phyloP scores from a whole-genome alignment of 805 yeast species.

The Metschnikowia kunwiensis region DNA sequence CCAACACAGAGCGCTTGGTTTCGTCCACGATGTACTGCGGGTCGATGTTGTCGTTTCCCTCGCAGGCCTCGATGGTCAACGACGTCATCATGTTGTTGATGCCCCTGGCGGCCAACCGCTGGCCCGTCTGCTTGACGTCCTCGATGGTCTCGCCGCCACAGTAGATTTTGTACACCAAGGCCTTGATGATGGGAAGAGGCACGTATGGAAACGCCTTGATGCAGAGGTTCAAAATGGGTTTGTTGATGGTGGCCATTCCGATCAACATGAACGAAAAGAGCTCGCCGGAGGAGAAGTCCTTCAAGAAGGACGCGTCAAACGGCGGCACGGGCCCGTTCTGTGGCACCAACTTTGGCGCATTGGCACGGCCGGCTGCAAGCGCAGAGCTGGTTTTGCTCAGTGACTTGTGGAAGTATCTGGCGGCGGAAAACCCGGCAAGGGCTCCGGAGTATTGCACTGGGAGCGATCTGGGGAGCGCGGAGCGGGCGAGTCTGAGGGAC shows the following conservation, averaged over 20 bases:
- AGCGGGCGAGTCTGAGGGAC: constrained; percentile 6
- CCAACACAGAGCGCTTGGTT: constrained; percentile 63
- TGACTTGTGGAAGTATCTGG: constrained; percentile 15
- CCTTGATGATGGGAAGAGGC: constrained; percentile 68
- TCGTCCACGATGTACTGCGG: constrained; percentile 57
- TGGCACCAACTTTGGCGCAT: constrained; percentile 12
- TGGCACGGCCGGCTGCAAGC: constrained; percentile 8
- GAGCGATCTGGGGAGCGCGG: constrained; percentile 3
- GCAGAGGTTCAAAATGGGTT: constrained; percentile 56
- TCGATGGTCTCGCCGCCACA: constrained; percentile 83
- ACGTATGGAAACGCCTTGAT: constrained; percentile 68
- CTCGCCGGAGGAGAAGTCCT: constrained; percentile 51
- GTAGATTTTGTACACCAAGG: constrained; percentile 75
- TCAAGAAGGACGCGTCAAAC: constrained; percentile 22
- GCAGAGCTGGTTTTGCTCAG: constrained; percentile 13
- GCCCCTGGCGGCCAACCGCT: constrained; percentile 63
- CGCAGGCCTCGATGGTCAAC: constrained; percentile 88
- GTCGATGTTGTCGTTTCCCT: constrained; percentile 65
- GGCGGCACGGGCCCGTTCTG: constrained; percentile 8
- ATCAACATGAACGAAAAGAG: constrained; percentile 63
- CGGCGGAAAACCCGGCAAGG: neutral
- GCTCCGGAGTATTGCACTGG: constrained; percentile 1
- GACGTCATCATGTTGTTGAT: constrained; percentile 95
- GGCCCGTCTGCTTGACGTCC: constrained; percentile 72
- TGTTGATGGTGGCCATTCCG: constrained; percentile 66